phyloP scores from a whole-genome alignment of 148 eudicot species.

The Tetragonia tetragonoides region DNA sequence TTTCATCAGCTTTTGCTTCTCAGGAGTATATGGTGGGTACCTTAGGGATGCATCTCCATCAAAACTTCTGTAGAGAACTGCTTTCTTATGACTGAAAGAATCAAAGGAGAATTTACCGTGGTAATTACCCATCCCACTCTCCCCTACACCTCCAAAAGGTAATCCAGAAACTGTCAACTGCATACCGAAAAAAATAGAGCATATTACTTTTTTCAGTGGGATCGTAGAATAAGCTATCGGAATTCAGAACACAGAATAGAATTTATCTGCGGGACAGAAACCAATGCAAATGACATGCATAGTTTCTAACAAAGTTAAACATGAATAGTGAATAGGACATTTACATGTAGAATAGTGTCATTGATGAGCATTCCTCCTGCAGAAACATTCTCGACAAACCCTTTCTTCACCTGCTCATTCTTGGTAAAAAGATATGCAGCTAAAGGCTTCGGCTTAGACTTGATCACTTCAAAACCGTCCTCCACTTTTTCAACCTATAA shows the following conservation, averaged over 20 bases:
- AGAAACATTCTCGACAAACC: constrained; percentile 43
- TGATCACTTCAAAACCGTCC: constrained; percentile 54
- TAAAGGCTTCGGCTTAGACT: constrained; percentile 64
- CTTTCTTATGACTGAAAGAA: constrained; percentile 67
- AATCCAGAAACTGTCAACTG: constrained; percentile 46
- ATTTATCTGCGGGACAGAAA: background rate
- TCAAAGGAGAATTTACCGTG: constrained; percentile 75
- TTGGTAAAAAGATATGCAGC: constrained; percentile 74
- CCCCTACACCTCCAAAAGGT: constrained; percentile 88
- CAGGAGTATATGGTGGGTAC: constrained; percentile 59
- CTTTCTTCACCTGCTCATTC: constrained; percentile 46
- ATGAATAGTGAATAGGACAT: background rate
- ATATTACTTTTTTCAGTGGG: background rate
- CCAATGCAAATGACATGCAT: background rate
- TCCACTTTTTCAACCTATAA: constrained; percentile 53
- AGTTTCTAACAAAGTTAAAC: background rate
- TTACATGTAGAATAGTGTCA: constrained; percentile 64
- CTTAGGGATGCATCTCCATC: constrained; percentile 46
- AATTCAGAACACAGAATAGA: background rate
- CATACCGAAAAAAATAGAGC: background rate
- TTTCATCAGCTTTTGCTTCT: constrained; percentile 44
- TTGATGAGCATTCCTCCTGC: constrained; percentile 69
- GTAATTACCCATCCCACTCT: constrained; percentile 75
- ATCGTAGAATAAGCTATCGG: background rate
- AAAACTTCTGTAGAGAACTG: constrained; percentile 53